Percentiles rank a stretch among this genome's conserved stretches.
Conservation (phyloP, 1,284 basidiomycete genomes). For the Golubevia sp. region DNA sequence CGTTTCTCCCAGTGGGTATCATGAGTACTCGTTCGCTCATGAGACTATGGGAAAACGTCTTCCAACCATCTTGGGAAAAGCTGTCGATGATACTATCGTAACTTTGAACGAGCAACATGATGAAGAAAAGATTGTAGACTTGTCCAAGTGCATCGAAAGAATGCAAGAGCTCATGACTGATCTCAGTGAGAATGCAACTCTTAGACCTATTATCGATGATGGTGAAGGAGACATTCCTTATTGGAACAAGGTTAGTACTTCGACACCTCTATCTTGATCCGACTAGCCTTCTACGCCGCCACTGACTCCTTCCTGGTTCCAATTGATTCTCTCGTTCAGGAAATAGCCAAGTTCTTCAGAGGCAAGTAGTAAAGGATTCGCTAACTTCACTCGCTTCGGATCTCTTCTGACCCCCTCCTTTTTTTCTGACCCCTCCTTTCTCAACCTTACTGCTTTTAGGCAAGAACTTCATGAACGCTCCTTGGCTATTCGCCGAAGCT, state of each 20-base stretch:
- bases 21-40: conserved; percentile 92
- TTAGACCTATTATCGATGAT: conserved; percentile 86
- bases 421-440: not conserved
- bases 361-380: conserved; percentile 93
- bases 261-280: not conserved
- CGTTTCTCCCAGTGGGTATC: conserved; percentile 72
- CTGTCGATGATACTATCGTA: conserved; percentile 86
- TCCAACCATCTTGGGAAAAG: conserved; percentile 93
- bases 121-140: conserved; percentile 84
- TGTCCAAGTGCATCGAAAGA: conserved; percentile 82
- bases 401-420: not conserved
- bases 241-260: conserved; percentile 78
- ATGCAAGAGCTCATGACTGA: conserved; percentile 78
- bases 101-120: conserved; percentile 78
- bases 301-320: not conserved
- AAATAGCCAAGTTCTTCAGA: conserved; percentile 89
- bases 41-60: conserved; percentile 82
- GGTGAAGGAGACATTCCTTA: conserved; percentile 89
- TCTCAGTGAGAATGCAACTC: conserved; percentile 27
- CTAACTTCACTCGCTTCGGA: not conserved
- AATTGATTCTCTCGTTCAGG: conserved; percentile 48
- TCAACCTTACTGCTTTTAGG: not conserved
- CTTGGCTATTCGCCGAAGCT: conserved; percentile 76
- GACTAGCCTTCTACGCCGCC: not conserved
- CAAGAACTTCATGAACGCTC: too few relatives aligned